Percentiles rank a stretch among this genome's conserved stretches.
These are phyloP conservation scores for Pestalotiopsis sp. DNA, from an alignment of 2,329 filamentous ascomycete species.

Conservation along the genomic window DNA sequence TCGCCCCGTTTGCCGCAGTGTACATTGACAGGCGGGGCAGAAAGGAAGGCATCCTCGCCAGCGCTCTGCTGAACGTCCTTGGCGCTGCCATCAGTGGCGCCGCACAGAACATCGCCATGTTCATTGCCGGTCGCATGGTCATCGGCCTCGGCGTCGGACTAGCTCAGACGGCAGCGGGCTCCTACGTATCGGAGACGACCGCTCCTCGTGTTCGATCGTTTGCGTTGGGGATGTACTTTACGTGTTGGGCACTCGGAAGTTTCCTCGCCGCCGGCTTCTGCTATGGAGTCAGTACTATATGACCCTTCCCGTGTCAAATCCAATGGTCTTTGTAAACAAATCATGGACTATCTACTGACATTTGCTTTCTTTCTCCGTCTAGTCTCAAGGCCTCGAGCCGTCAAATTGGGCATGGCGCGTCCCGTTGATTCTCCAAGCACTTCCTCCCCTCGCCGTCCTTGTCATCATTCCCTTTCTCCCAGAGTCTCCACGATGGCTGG, in stretches of 20 bases:
- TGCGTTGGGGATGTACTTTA: slow-evolving; percentile 4
- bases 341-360: slow-evolving; percentile 12
- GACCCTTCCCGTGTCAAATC: neutral
- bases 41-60: slow-evolving; percentile 20
- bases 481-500: slow-evolving; percentile 33
- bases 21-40: slow-evolving; percentile 26
- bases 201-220: slow-evolving; percentile 8
- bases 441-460: slow-evolving; percentile 25
- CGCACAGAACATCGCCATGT: slow-evolving; percentile 27
- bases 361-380: slow-evolving; percentile 30
- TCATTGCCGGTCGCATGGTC: slow-evolving; percentile 25
- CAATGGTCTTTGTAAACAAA: neutral
- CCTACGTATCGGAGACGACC: slow-evolving; percentile 3
- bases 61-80: slow-evolving; percentile 19
- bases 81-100: slow-evolving; percentile 21
- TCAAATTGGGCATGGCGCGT: slow-evolving; percentile 35
- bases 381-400: slow-evolving; percentile 25
- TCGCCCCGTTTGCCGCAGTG: slow-evolving; percentile 19
- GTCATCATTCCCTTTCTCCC: slow-evolving; percentile 13
- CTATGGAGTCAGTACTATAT: neutral
- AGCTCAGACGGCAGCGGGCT: slow-evolving; percentile 6
- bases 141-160: slow-evolving; percentile 21
- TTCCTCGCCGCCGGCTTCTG: neutral
- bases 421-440: slow-evolving; percentile 33
- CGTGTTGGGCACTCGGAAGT: neutral